A percentile compares a stretch with the other conserved stretches of the same genome.
Conservation (phyloP, 1,139 yeast species). For the Yamadazyma buinensis region DNA sequence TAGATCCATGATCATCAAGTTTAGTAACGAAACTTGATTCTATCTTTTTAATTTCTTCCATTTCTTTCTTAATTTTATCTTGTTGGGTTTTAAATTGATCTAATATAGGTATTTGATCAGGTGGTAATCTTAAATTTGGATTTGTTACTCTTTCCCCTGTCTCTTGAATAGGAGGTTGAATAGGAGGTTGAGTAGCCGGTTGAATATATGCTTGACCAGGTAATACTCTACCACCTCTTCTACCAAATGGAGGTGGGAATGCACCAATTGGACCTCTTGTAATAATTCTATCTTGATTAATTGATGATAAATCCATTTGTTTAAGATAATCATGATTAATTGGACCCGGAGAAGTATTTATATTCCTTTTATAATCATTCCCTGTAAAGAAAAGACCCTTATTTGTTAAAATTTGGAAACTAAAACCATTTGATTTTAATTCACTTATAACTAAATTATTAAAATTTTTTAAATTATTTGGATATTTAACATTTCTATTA, state of each 20-base stretch:
- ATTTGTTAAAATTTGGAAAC: constrained; percentile 57
- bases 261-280: constrained; percentile 1
- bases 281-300: too few relatives aligned
- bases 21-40: constrained; percentile 30
- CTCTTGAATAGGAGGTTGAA: not conserved
- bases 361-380: constrained; percentile 36
- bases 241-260: constrained; percentile 5
- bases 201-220: not conserved
- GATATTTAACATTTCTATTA: constrained; percentile 33
- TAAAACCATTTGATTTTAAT: constrained; percentile 63
- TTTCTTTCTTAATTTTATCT: not conserved
- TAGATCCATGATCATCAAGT: constrained; percentile 16
- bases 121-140: constrained; percentile 20
- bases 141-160: constrained; percentile 10
- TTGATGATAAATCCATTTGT: not conserved
- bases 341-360: constrained; percentile 20
- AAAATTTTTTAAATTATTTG: constrained; percentile 33
- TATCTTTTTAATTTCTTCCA: constrained; percentile 6
- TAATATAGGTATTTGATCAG: constrained; percentile 17
- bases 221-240: constrained; percentile 1
- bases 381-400: constrained; percentile 59
- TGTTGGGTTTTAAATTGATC: constrained; percentile 6
- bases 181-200: not conserved
- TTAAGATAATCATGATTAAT: constrained; percentile 6
- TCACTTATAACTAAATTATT: constrained; percentile 45